These are phyloP conservation scores for Pterulicium gracile DNA, from an alignment of 1,284 basidiomycete species.

Conservation along the genomic window DNA sequence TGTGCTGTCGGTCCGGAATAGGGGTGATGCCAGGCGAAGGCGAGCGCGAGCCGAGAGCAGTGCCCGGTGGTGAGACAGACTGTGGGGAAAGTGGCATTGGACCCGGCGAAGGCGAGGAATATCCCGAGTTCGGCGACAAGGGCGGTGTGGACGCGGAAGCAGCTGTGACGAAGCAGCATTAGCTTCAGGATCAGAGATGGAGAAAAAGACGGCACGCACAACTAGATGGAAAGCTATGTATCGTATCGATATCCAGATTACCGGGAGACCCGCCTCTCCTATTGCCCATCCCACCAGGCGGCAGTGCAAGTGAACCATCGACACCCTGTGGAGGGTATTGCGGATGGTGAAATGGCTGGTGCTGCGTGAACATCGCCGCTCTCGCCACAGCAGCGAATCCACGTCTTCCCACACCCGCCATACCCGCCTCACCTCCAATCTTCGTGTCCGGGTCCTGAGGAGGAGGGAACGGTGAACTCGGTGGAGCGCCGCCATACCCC, in stretches of 20 bases:
- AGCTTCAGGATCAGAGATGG: conserved; percentile 5
- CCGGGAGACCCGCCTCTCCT: background rate
- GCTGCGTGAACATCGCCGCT: conserved; percentile 44
- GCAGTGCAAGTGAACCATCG: background rate
- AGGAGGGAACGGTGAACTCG: conserved; percentile 7
- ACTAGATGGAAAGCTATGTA: conserved; percentile 1
- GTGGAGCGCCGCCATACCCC: background rate
- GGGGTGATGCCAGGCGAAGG: conserved; percentile 20
- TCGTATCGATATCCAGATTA: background rate
- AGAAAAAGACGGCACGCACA: conserved; percentile 1
- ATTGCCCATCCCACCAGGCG: background rate
- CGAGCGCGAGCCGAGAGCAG: conserved; percentile 23
- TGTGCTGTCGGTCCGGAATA: conserved; percentile 17
- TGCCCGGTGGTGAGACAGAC: conserved; percentile 7
- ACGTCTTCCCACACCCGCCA: conserved; percentile 82
- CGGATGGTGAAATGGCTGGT: background rate
- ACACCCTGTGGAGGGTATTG: conserved; percentile 9
- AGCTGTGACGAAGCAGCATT: conserved; percentile 2
- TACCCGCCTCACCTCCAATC: conserved; percentile 71
- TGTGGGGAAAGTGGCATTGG: conserved; percentile 11
- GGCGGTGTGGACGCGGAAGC: conserved; percentile 25
- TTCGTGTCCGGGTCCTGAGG: conserved; percentile 44
- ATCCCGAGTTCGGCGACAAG: conserved; percentile 32
- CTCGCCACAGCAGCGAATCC: conserved; percentile 76
- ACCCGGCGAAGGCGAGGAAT: conserved; percentile 19